Evolutionary conservation across 495 filamentous ascomycete species (phyloP), one percentile per base, ranked within the genome.

Genomic region (Penicillium turbatum): DNA sequence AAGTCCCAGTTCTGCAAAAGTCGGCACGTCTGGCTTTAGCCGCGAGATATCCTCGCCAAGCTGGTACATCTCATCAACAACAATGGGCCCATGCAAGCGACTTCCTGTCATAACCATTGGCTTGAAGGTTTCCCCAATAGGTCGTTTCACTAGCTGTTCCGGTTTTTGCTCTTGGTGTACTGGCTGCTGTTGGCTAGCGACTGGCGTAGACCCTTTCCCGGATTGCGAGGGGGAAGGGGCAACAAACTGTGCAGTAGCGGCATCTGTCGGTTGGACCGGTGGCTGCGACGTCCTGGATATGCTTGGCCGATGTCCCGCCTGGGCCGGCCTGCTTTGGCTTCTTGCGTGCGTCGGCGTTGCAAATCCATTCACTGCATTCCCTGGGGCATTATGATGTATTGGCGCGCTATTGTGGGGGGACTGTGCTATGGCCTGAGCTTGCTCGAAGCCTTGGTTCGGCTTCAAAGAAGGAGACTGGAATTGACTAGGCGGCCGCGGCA

Each of bases 1-100:
- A 13, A 87, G 74, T 10, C 93, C 93, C 27, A 97, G 74, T 58
- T 98, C 92, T 4, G 75, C 70, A n/a, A 88, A 79, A 1, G 72
- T 68, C 3, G 93, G 93, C 37, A 92, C 76, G 55, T 83, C 85
- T 1, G 90, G 89, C 60, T 82, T 87, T 56, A 79, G 70, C 54
- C 72, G 76, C 24, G 75, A 69, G 17, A 95, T 71, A 26, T 88
- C 83, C 38, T 76, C 73, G 16, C 87, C 84, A 54, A 88, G 64
- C 48, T 80, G 79, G 39, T 71, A 74, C 55, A 87, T 72, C 30
- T 84, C 79, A 39, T 78, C 76, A 9, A 86, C 69, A 48, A 83
- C 76, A 50, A 90, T 72, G 2, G 87, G 86, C 10, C 87, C 88
- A 66, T 82, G 83, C 0, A 80, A 74, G 53, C 80, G 59, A 72